These are phyloP conservation scores for Scorias spongiosa DNA, from an alignment of 2,329 filamentous ascomycete genomes.

Conservation along the genomic window DNA sequence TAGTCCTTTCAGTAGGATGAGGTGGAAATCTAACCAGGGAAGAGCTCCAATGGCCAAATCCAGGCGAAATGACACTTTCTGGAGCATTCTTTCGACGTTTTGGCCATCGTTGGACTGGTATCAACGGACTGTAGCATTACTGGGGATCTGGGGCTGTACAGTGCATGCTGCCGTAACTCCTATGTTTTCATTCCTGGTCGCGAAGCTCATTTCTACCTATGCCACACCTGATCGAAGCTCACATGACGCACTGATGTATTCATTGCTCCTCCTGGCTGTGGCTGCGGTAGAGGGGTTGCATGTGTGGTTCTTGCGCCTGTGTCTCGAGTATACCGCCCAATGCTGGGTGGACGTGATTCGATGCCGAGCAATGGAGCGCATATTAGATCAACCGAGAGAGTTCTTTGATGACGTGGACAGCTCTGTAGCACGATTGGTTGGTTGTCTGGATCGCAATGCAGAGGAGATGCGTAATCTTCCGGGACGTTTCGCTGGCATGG, in stretches of 20 bases:
- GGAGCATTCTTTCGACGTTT: constrained; percentile 47
- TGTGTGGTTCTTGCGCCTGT: constrained; percentile 51
- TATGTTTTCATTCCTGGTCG: constrained; percentile 60
- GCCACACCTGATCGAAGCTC: constrained; percentile 38
- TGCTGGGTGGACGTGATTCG: constrained; percentile 63
- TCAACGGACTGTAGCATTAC: constrained; percentile 40
- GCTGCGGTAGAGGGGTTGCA: constrained; percentile 50
- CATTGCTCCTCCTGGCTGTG: constrained; percentile 52
- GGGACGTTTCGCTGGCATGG: constrained; percentile 58
- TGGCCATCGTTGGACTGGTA: constrained; percentile 46
- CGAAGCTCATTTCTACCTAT: constrained; percentile 56
- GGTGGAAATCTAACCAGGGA: too few species aligned
- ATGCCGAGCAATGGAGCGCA: constrained; percentile 47
- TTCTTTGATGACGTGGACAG: constrained; percentile 67
- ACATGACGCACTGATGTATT: constrained; percentile 46
- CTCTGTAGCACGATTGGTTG: constrained; percentile 46
- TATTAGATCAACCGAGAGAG: constrained; percentile 58
- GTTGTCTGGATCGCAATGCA: constrained; percentile 63
- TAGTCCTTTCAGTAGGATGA: too few species aligned
- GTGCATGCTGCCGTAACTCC: constrained; percentile 54
- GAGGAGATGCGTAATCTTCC: constrained; percentile 80
- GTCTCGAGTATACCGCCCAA: constrained; percentile 58
- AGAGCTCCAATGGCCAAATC: too few species aligned
- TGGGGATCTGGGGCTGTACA: constrained; percentile 47
- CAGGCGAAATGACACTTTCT: constrained; percentile 6